Evolutionary conservation across 768 basidiomycete species (phyloP).

Genomic region (Trichaptum fuscoviolaceum): DNA sequence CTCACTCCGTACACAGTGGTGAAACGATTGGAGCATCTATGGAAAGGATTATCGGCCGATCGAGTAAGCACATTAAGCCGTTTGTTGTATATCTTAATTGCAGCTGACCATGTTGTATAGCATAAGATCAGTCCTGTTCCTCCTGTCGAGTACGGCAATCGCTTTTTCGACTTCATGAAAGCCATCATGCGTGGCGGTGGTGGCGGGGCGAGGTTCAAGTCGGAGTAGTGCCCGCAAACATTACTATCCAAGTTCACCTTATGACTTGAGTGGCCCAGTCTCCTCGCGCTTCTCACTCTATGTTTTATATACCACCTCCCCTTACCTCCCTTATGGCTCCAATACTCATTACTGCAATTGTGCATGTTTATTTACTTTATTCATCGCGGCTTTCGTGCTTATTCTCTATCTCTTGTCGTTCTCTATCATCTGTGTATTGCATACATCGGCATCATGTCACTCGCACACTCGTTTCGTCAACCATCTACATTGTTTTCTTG

Average conservation of each 20-base stretch:
- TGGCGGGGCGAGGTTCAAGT: slow-evolving; percentile 49
- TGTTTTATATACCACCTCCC: not conserved
- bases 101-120: slow-evolving; percentile 32
- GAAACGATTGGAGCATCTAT: slow-evolving; percentile 85
- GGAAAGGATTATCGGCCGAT: slow-evolving; percentile 88
- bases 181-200: slow-evolving; percentile 81
- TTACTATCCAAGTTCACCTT: too few species aligned
- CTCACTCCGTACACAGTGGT: slow-evolving; percentile 76
- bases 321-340: not conserved
- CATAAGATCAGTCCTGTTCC: slow-evolving; percentile 94
- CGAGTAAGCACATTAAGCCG: slow-evolving; percentile 50
- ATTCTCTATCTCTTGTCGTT: not conserved
- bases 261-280: not conserved
- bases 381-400: not conserved
- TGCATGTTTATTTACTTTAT: slow-evolving; percentile 1
- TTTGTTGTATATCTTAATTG: slow-evolving; percentile 11
- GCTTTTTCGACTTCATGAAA: slow-evolving; percentile 86
- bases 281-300: not conserved
- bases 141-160: slow-evolving; percentile 78
- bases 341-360: not conserved
- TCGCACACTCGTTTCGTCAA: not conserved
- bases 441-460: not conserved
- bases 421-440: not conserved
- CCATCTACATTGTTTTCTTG: not conserved
- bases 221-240: slow-evolving; percentile 24